Percentiles rank a stretch among this genome's conserved stretches.
Conservation (phyloP, 768 basidiomycete genomes). For the Asterophora lycoperdoides region DNA sequence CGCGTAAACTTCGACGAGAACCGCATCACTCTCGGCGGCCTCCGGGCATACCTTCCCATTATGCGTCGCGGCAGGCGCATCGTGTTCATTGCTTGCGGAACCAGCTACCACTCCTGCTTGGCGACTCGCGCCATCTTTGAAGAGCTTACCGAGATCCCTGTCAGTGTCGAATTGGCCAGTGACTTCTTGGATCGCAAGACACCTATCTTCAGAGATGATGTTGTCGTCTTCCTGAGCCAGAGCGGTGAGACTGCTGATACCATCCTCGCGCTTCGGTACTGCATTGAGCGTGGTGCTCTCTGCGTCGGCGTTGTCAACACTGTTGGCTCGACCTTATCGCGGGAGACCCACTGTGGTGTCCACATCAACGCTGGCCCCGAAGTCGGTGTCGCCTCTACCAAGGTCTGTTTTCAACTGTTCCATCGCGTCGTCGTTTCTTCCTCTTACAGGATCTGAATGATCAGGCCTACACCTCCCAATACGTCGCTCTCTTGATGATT, state of each 20-base stretch:
- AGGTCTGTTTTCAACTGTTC: constrained; percentile 42
- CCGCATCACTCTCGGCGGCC: constrained; percentile 89
- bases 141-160: constrained; percentile 97
- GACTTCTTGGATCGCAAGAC: constrained; percentile 99
- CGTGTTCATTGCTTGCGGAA: constrained; percentile 98
- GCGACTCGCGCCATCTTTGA: constrained; percentile 98
- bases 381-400: constrained; percentile 98
- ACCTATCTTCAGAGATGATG: constrained; percentile 98
- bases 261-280: constrained; percentile 93
- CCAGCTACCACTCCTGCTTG: constrained; percentile 94
- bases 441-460: constrained; percentile 7
- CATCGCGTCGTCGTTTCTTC: not conserved
- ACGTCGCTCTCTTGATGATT: constrained; percentile 97
- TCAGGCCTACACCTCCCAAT: constrained; percentile 97
- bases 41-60: constrained; percentile 92
- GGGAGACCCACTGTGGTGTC: constrained; percentile 98
- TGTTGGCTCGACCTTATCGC: constrained; percentile 95
- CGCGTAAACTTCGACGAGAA: constrained; percentile 97
- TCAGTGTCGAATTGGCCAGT: constrained; percentile 93
- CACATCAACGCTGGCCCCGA: constrained; percentile 99
- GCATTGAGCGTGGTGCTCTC: constrained; percentile 92
- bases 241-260: constrained; percentile 99
- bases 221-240: constrained; percentile 94
- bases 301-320: constrained; percentile 98
- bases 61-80: constrained; percentile 93